Base-by-base conservation (phyloP, 1,284 basidiomycete species). In the Inonotus hispidus region DNA sequence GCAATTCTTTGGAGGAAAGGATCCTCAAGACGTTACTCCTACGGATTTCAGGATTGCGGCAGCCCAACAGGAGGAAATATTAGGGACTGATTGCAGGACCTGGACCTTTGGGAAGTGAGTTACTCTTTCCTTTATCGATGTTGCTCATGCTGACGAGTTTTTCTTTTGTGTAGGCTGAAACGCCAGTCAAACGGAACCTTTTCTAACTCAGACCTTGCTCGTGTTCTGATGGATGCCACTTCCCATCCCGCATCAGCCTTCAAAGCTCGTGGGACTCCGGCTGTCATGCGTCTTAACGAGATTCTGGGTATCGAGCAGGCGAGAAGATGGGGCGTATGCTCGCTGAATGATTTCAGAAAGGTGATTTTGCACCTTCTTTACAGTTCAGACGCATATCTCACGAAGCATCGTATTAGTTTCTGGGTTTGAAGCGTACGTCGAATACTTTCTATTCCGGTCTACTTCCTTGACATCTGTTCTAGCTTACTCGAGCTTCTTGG, bases 281-380 rank as follows among this genome's bases (percentile, higher is more conserved):
- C 77, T 70, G 71, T 82, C 58, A 87, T 95, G 85, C 83, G 82
- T 58, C 72, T 92, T 27, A 82, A 92, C 64, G 92, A 93, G 70
- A 80, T 92, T 50, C 88, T 94, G 84, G 88, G 90, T 55, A 91
- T 93, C 61, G 84, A 89, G 67, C 80, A 88, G 64, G 88, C 83
- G 66, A 79, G 92, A 27, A 68, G 72, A n/a, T 94, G 92, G 92
- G 89, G 90, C 50, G 83, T 87, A 38, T 93, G 91, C 70, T 87
- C 88, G 2, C 71, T 95, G 66, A 95, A 95, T 68, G 92, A 95
- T 67, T 94, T 94, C 75, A 80, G 92, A 61, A 82, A 82, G 77
- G 84, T 82, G 57, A 35, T 29, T 52, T 43, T 23, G 10, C 11
- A 16, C n/a, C 19, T 19, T 35, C 50, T 14, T 16, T 52, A 32